These are phyloP conservation scores for Microdochium nivale DNA, from an alignment of 2,329 filamentous ascomycete species.

Conservation along the genomic window DNA sequence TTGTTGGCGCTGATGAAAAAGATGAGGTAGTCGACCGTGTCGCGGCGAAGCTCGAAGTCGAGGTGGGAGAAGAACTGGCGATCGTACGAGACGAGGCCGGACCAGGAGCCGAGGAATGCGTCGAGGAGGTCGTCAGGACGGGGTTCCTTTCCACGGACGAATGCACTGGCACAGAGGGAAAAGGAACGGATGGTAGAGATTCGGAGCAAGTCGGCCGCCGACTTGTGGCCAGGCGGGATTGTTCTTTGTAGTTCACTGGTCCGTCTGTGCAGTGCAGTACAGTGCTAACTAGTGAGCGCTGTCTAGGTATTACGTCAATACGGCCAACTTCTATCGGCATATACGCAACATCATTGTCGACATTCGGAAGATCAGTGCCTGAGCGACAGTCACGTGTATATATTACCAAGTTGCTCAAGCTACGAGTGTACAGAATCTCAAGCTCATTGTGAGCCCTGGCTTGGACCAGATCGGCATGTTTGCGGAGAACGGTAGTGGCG, in stretches of 20 bases:
- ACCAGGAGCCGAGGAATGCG: too few relatives aligned
- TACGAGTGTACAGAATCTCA: conserved; percentile 48
- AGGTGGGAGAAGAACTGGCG: too few relatives aligned
- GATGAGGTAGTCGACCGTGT: too few relatives aligned
- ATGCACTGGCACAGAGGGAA: conserved; percentile 5
- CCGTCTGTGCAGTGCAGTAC: background rate
- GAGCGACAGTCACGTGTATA: conserved; percentile 42
- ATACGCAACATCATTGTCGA: conserved; percentile 45
- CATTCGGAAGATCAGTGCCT: conserved; percentile 46
- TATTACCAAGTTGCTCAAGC: conserved; percentile 55
- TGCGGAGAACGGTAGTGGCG: conserved; percentile 52
- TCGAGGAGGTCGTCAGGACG: too few relatives aligned
- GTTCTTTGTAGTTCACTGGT: background rate
- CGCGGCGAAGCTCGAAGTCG: too few relatives aligned
- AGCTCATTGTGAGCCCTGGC: conserved; percentile 41
- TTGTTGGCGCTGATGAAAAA: too few relatives aligned
- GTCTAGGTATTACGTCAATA: conserved; percentile 44
- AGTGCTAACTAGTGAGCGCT: background rate
- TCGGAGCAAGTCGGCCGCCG: conserved; percentile 11
- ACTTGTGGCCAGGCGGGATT: background rate
- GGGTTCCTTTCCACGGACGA: conserved; percentile 7
- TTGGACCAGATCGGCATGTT: conserved; percentile 46
- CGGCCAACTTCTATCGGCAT: conserved; percentile 45
- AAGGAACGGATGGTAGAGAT: conserved; percentile 16
- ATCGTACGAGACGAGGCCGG: too few relatives aligned